Base-by-base conservation (phyloP, 192 early-diverging fungal genomes). In the Rhizoclosmatium sp. region DNA sequence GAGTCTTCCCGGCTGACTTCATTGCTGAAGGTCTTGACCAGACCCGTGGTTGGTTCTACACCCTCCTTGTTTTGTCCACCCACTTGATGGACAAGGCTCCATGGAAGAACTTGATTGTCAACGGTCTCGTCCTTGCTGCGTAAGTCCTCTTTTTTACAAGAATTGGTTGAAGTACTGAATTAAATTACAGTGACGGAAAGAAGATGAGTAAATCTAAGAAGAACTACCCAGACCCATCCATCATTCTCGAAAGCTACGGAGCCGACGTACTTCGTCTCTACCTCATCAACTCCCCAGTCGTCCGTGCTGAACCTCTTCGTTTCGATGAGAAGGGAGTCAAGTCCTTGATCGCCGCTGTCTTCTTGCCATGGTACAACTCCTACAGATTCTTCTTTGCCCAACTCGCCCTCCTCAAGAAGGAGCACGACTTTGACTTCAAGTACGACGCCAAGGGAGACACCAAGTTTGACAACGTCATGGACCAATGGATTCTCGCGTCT, bases 41-140 rank as follows among this genome's bases (percentile, higher is more conserved):
- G 86, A 98, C 97, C 42, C 96, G 98, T 82, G 98, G 98, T 61
- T 99, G 98, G 98, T 99, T 99, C 93, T 99, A 99, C 85, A 98
- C 98, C 40, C 89, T 99, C 31, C 87, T 99, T 82, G 98, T 99
- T 3, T 87, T 99, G 72, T 98, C 97, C 46, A 98, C 95, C 14
- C 93, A 98, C 85, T 85, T 99, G 78, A 98, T 98, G 82, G 93
- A 96, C 84, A 91, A 91, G 79, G 94, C 98, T 12, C 94, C 98
- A 40, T 96, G 93, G 86, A 96, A 97, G 89, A 99, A 99, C 83
- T 87, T 99, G 75, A 98, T 99, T 87, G 96, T 95, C 68, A 97
- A 94, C 85, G 98, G 98, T 51, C 84, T 99, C 47, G 94, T 99
- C 4, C 88, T 98, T 71, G 98, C 98, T 23, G 83, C 90, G 83